These are phyloP conservation scores for Spathaspora sp. DNA, from an alignment of 1,139 yeast species.

Conservation along the genomic window DNA sequence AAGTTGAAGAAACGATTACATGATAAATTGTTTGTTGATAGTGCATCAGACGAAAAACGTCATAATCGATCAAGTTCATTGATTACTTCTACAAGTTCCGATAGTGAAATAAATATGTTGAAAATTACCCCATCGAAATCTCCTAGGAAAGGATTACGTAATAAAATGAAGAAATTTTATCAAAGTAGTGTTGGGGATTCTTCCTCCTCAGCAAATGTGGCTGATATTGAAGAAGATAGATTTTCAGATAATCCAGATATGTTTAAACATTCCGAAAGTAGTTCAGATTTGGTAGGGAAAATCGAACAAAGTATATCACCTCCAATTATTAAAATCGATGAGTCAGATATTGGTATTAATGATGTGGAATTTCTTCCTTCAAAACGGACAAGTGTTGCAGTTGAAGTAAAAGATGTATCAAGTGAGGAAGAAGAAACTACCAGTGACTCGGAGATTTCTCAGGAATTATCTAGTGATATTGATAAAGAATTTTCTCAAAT, in stretches of 20 bases:
- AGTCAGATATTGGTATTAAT: slow-evolving; percentile 5
- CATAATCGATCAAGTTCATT: background rate
- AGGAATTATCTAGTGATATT: slow-evolving; percentile 7
- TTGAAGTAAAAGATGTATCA: background rate
- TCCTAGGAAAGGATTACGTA: slow-evolving; percentile 10
- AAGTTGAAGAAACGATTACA: slow-evolving; percentile 21
- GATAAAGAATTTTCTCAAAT: slow-evolving; percentile 13
- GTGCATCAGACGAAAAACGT: slow-evolving; percentile 4
- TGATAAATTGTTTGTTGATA: slow-evolving; percentile 28
- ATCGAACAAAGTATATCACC: background rate
- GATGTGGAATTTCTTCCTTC: slow-evolving; percentile 10
- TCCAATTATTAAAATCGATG: slow-evolving; percentile 7
- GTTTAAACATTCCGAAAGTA: slow-evolving; percentile 12
- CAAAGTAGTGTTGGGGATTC: slow-evolving; percentile 5
- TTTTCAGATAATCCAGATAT: slow-evolving; percentile 8
- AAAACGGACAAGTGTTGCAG: background rate
- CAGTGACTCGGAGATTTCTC: slow-evolving; percentile 4
- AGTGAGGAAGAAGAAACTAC: background rate
- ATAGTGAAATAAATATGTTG: slow-evolving; percentile 10
- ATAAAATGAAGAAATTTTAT: slow-evolving; percentile 13
- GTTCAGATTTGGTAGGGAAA: background rate
- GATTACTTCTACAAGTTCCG: slow-evolving; percentile 8
- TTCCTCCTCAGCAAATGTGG: slow-evolving; percentile 10
- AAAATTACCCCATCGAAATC: slow-evolving; percentile 12
- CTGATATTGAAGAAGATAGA: slow-evolving; percentile 3